Percentiles rank a stretch among this genome's conserved stretches.
These are phyloP conservation scores for Trichoderma virens DNA, from an alignment of 495 filamentous ascomycete species.

Conservation along the genomic window DNA sequence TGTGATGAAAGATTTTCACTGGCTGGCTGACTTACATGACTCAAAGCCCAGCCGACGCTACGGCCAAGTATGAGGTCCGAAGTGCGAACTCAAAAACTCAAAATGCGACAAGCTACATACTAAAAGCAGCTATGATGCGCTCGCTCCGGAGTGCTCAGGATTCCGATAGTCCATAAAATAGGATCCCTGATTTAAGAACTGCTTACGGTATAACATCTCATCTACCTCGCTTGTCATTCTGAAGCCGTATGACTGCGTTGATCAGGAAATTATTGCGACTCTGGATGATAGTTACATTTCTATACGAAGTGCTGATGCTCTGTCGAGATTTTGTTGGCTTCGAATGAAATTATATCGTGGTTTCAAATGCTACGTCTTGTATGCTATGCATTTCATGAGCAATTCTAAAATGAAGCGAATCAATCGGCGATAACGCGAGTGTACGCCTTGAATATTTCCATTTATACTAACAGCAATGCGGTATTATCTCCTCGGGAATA, in stretches of 20 bases:
- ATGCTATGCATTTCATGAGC: no score
- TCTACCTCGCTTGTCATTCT: not conserved
- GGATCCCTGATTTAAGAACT: not conserved
- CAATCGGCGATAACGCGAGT: no score
- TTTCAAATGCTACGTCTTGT: no score
- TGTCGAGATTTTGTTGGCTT: no score
- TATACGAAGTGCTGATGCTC: no score
- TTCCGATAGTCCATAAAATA: not conserved
- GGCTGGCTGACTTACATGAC: not conserved
- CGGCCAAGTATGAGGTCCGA: not conserved
- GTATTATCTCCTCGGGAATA: no score
- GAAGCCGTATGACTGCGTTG: not conserved
- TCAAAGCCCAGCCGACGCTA: not conserved
- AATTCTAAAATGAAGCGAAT: no score
- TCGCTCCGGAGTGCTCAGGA: not conserved
- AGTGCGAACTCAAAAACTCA: not conserved
- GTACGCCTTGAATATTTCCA: no score
- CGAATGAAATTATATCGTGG: no score
- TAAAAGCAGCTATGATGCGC: not conserved
- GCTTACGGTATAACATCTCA: not conserved
- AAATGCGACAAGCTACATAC: not conserved
- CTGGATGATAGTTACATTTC: no score
- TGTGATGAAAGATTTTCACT: not conserved
- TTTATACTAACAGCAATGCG: no score
- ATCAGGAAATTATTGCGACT: not conserved